A percentile compares a stretch with the other conserved stretches of the same genome.
These are phyloP conservation scores for Kentomonas sorsogonicus DNA, from an alignment of 208 protist species.

Conservation along the genomic window DNA sequence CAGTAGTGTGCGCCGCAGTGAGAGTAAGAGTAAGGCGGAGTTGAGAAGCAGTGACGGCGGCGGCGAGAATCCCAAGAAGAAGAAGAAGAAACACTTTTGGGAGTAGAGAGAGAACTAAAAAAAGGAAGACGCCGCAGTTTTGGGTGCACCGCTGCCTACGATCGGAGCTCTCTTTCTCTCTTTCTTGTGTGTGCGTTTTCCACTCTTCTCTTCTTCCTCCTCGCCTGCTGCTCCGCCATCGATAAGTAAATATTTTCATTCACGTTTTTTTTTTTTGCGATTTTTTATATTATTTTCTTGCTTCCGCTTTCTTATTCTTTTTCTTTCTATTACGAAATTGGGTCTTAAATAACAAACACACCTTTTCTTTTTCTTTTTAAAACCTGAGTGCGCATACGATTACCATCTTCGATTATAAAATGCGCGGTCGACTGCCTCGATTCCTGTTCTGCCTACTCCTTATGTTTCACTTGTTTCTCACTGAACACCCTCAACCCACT, in stretches of 20 bases:
- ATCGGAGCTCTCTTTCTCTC: neutral
- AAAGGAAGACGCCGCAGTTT: neutral
- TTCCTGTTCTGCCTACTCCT: neutral
- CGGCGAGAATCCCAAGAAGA: neutral
- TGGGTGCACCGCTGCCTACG: neutral
- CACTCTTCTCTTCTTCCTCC: neutral
- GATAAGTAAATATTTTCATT: neutral
- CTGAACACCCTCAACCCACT: neutral
- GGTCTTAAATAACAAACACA: neutral
- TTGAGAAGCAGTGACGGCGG: neutral
- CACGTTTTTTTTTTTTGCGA: neutral
- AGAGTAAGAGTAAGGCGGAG: too few species aligned
- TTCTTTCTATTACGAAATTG: slow-evolving; percentile 3
- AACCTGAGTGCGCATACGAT: neutral
- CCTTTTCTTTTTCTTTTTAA: neutral
- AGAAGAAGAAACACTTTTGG: neutral
- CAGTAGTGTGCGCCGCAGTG: too few species aligned
- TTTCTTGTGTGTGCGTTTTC: neutral
- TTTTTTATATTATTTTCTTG: neutral
- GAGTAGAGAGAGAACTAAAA: neutral
- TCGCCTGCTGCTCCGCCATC: neutral
- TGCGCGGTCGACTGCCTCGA: neutral
- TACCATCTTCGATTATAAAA: neutral
- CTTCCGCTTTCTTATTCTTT: neutral
- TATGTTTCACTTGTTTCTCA: neutral